Evolutionary conservation across 2,329 filamentous ascomycete genomes (phyloP).

Genomic region (Ustulina deusta): DNA sequence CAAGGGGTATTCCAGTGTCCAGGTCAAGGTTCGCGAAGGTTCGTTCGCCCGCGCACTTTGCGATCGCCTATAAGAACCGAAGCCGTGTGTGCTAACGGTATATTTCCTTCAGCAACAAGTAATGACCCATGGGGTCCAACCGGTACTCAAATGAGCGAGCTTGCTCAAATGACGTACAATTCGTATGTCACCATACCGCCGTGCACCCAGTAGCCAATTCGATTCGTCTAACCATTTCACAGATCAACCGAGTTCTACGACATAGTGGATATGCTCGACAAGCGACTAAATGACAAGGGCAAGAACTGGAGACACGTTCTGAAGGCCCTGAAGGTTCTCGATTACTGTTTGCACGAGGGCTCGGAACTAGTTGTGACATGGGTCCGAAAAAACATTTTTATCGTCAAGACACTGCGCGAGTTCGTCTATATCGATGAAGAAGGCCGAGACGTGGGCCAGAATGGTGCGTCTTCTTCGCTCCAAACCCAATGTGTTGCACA

Average conservation of each 20-base stretch:
- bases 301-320: conserved; percentile 99
- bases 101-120: conserved; percentile 80
- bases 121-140: conserved; percentile 99
- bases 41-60: conserved; percentile 43
- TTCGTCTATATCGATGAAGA: conserved; percentile 98
- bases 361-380: conserved; percentile 97
- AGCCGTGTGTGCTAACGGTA: conserved; percentile 47
- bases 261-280: conserved; percentile 99
- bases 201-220: conserved; percentile 9
- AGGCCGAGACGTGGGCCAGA: conserved; percentile 93
- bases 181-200: conserved; percentile 72
- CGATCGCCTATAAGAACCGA: conserved; percentile 37
- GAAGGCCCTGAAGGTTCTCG: conserved; percentile 96
- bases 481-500: conserved; percentile 35
- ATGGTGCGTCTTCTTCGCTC: conserved; percentile 72
- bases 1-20: conserved; percentile 95
- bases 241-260: conserved; percentile 98
- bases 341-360: conserved; percentile 97
- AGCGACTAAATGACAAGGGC: conserved; percentile 97
- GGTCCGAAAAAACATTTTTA: conserved; percentile 97
- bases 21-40: conserved; percentile 99
- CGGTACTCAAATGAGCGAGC: conserved; percentile 98
- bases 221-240: conserved; percentile 40
- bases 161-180: conserved; percentile 97
- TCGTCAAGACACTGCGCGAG: conserved; percentile 97